phyloP scores from a whole-genome alignment of 495 filamentous ascomycete species.

The Hypoxylon perforatum region DNA sequence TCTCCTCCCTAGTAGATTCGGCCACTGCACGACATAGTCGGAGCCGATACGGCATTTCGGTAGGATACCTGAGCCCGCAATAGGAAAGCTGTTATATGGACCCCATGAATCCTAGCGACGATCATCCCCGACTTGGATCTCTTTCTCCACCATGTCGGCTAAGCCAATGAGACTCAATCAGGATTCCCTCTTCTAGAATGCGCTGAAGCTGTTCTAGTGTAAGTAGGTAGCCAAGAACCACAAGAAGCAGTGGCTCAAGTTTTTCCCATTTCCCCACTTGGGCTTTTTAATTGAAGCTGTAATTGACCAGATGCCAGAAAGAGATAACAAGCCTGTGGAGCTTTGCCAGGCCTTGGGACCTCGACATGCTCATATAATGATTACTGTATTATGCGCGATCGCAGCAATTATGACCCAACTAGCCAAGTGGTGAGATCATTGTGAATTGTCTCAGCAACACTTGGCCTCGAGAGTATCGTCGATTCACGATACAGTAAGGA shows the following conservation, averaged over 20 bases:
- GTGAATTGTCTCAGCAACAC: neutral
- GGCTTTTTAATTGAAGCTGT: conserved; percentile 20
- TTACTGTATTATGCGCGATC: conserved; percentile 25
- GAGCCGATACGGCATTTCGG: conserved; percentile 39
- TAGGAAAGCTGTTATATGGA: conserved; percentile 20
- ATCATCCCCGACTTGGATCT: conserved; percentile 14
- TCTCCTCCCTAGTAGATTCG: conserved; percentile 11
- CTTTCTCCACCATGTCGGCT: neutral
- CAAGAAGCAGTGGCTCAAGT: conserved; percentile 20
- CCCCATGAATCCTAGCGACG: conserved; percentile 30
- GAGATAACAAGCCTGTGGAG: too few species aligned
- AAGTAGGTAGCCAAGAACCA: neutral
- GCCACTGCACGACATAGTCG: conserved; percentile 27
- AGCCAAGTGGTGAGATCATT: conserved; percentile 30
- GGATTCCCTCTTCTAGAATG: conserved; percentile 38
- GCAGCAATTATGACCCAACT: conserved; percentile 10
- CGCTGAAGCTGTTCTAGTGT: conserved; percentile 8
- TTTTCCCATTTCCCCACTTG: conserved; percentile 8
- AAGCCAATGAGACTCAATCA: conserved; percentile 21
- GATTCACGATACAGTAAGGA: conserved; percentile 19
- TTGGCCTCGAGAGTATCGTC: neutral
- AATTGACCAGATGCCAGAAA: too few species aligned
- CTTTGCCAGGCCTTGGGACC: neutral
- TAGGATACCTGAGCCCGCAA: conserved; percentile 12
- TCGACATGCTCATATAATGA: conserved; percentile 13